Base-by-base conservation (phyloP, 768 basidiomycete species). In the Auricularia sp. region DNA sequence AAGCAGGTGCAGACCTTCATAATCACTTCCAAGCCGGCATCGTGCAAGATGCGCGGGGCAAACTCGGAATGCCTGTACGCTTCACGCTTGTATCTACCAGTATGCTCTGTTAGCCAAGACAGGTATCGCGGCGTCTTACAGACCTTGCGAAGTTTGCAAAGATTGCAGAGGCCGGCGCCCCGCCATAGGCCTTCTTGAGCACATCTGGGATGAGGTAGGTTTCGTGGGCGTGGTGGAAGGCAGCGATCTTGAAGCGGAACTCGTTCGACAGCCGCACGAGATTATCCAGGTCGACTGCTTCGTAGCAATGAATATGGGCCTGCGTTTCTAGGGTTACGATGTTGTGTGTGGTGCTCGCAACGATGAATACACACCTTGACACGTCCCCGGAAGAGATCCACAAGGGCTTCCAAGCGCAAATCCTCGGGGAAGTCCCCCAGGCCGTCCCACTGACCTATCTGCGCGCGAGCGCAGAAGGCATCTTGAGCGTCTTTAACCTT, bases 191-290 rank as follows among this genome's bases (percentile, higher is more conserved):
- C 70, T 81, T 79, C 74, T 90, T 91, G 64, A 93, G 79, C 1
- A 89, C 72, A 33, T 85, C 83, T 2, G 90, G 87, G n/a, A 92
- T 88, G 47, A 92, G 85, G 68, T 88, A 92, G 0, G 90, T 83
- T 68, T 92, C 89, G 51, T 85, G 84, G 0, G 90, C 90, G 68
- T 92, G 90, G 69, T 91, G 90, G 75, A 90, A 84, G 0, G 87
- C 86, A 0, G 88, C 83, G 42, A 91, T 77, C 0, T 85, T 82
- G 75, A 90, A 89, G 66, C 89, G 77, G 77, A 92, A 93, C 67
- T 93, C 90, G 73, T 92, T 90, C 11, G 89, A 83, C 3, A 92
- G 77, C 80, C 88, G 79, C 65, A 88, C 81, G 45, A 88, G 79
- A 35, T 77, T 80, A 62, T 89, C 86, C 16, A 88, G 67, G 66